phyloP scores from a whole-genome alignment of 352 stramenopile genomes.

The Chrysophaeum taylorii region DNA sequence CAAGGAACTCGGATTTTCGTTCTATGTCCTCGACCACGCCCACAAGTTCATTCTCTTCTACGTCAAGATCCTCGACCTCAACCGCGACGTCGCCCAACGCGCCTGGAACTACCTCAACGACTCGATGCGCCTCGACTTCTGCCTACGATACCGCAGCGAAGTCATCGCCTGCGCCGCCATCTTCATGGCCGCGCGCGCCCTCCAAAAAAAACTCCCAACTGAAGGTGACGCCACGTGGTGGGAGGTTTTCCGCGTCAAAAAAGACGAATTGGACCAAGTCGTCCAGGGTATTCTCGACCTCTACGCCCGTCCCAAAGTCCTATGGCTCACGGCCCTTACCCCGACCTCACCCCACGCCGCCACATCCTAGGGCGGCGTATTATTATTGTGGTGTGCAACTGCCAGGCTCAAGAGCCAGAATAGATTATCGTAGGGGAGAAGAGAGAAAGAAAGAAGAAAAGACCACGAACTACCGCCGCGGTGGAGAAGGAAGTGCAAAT shows the following conservation, averaged over 20 bases:
- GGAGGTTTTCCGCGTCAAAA: not conserved
- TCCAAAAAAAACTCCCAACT: not conserved
- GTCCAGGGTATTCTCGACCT: not conserved
- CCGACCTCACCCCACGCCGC: too few relatives aligned
- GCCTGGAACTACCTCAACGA: conserved; percentile 81
- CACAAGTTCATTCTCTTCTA: conserved; percentile 87
- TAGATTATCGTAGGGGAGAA: not conserved
- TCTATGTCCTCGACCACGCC: conserved; percentile 79
- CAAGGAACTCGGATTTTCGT: conserved; percentile 76
- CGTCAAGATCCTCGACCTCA: conserved; percentile 65
- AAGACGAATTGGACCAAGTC: not conserved
- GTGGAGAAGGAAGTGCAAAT: too few relatives aligned
- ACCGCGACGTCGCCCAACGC: conserved; percentile 54
- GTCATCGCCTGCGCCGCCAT: conserved; percentile 75
- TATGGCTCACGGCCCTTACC: not conserved
- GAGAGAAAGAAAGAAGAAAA: not conserved
- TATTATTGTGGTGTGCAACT: too few relatives aligned
- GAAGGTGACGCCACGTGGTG: not conserved
- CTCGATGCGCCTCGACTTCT: conserved; percentile 65
- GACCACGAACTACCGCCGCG: not conserved
- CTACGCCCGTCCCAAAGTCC: not conserved
- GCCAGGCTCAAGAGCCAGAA: not conserved
- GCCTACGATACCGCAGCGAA: conserved; percentile 59
- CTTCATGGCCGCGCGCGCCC: conserved; percentile 57
- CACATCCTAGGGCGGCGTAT: too few relatives aligned